Conservation (phyloP, 2,329 filamentous ascomycete species). For the Colletotrichum sp. region DNA sequence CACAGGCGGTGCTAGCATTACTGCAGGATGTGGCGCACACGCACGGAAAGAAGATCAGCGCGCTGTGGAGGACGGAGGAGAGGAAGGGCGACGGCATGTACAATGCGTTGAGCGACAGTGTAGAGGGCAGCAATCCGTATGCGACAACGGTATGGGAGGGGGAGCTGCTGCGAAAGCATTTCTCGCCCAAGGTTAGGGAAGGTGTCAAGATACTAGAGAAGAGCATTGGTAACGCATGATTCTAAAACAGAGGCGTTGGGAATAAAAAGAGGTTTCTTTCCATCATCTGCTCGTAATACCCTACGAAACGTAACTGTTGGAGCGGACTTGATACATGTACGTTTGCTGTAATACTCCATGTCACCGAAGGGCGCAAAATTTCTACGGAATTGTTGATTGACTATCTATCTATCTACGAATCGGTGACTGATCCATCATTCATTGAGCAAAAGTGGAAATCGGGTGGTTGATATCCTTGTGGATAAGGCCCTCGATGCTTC, state of each 20-base stretch:
- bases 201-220: slow-evolving; percentile 74
- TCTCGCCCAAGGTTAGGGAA: slow-evolving; percentile 84
- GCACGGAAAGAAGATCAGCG: slow-evolving; percentile 80
- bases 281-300: background rate
- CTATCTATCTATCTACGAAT: background rate
- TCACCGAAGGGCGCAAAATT: background rate
- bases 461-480: background rate
- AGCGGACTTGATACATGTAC: background rate
- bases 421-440: background rate
- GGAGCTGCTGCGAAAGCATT: slow-evolving; percentile 84
- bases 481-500: background rate
- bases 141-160: slow-evolving; percentile 93
- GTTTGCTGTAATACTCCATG: background rate
- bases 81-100: slow-evolving; percentile 89
- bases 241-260: background rate
- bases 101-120: slow-evolving; percentile 72
- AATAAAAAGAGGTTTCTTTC: background rate
- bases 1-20: slow-evolving; percentile 78
- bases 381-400: background rate
- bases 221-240: slow-evolving; percentile 44
- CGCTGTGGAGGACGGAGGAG: slow-evolving; percentile 96
- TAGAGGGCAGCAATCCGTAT: slow-evolving; percentile 90
- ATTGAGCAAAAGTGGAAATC: background rate
- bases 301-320: background rate
- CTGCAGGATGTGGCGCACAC: slow-evolving; percentile 79